phyloP scores from a whole-genome alignment of 768 basidiomycete species.

The Podaxis sp. region DNA sequence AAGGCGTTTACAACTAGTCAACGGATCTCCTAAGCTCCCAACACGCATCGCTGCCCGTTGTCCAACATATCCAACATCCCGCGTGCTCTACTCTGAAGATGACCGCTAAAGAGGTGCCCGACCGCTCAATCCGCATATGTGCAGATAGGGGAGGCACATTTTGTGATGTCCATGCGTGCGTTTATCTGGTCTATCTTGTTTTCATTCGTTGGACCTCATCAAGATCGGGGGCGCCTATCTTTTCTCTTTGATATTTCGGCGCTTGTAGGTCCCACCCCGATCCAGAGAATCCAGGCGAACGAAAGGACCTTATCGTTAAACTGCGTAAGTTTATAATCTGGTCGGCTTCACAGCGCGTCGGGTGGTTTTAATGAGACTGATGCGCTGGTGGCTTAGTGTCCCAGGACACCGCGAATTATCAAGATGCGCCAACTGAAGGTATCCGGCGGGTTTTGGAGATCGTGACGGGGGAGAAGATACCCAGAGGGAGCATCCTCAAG shows the following conservation, averaged over 20 bases:
- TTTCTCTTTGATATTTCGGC: neutral
- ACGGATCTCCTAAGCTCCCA: no score
- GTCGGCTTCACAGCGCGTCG: neutral
- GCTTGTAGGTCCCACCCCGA: constrained; percentile 65
- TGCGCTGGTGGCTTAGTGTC: constrained; percentile 51
- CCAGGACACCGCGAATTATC: constrained; percentile 83
- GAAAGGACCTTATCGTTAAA: constrained; percentile 87
- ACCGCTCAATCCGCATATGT: constrained; percentile 79
- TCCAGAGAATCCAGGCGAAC: constrained; percentile 50
- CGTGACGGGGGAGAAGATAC: constrained; percentile 63
- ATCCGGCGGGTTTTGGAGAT: constrained; percentile 82
- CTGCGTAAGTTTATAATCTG: constrained; percentile 50
- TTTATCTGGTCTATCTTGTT: constrained; percentile 9
- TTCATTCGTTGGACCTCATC: neutral
- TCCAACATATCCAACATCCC: neutral
- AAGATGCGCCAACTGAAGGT: constrained; percentile 92
- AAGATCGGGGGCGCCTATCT: neutral
- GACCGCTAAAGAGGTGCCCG: constrained; percentile 38
- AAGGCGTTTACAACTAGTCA: neutral
- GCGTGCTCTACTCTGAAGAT: neutral
- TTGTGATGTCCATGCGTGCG: constrained; percentile 83
- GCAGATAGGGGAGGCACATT: constrained; percentile 92
- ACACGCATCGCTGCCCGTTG: neutral
- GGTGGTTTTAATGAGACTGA: neutral
- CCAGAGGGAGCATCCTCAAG: constrained; percentile 59